These are phyloP conservation scores for Xylariaceae sp. DNA, from an alignment of 2,329 filamentous ascomycete species.

Conservation along the genomic window DNA sequence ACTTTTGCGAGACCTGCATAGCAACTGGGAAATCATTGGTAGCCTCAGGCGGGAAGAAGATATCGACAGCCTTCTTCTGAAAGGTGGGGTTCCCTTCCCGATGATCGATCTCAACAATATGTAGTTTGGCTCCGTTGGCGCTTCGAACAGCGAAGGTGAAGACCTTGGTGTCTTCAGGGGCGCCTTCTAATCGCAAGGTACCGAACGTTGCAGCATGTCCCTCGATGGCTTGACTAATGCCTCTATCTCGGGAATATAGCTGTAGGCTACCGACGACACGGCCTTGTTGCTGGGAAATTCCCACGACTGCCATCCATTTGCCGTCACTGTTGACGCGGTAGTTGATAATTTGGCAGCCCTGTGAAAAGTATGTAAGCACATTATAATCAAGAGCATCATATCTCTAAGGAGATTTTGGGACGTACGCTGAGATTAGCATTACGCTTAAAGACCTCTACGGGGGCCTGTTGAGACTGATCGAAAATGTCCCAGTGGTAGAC, in stretches of 20 bases:
- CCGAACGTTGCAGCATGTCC: constrained; percentile 95
- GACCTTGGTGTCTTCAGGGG: constrained; percentile 84
- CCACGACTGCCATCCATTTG: constrained; percentile 98
- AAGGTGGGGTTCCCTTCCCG: constrained; percentile 84
- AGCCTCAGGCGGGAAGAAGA: constrained; percentile 95
- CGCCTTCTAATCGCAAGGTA: constrained; percentile 81
- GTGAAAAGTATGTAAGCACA: constrained; percentile 2
- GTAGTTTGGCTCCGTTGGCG: constrained; percentile 85
- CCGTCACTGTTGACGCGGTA: constrained; percentile 93
- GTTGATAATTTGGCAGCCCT: constrained; percentile 99
- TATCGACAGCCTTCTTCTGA: constrained; percentile 92
- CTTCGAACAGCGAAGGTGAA: constrained; percentile 96
- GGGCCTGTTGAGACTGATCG: constrained; percentile 71
- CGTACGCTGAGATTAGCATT: constrained; percentile 82
- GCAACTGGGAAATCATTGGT: constrained; percentile 97
- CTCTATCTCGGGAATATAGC: constrained; percentile 91
- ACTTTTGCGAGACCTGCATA: constrained; percentile 94
- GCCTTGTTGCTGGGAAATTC: constrained; percentile 89
- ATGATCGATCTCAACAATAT: constrained; percentile 97
- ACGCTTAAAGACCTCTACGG: constrained; percentile 90
- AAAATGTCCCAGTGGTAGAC: constrained; percentile 99
- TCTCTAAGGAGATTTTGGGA: constrained; percentile 13
- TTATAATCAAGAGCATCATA: too few species aligned
- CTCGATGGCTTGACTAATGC: constrained; percentile 97
- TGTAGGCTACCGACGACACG: constrained; percentile 96